phyloP scores from a whole-genome alignment of 75 land plant genomes.

The Cupressus sempervirens region DNA sequence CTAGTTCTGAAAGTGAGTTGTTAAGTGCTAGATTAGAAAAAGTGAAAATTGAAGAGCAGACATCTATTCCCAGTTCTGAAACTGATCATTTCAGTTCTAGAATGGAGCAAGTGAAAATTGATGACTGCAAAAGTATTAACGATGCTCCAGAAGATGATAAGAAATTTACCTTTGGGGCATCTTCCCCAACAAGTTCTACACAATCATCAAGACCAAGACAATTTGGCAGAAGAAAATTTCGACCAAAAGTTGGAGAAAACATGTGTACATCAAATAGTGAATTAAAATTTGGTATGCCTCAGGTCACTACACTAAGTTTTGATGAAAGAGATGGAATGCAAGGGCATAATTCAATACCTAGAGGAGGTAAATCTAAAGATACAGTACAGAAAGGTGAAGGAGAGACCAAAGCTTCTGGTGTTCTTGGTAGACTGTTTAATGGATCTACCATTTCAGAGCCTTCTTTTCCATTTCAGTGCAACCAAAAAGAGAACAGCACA shows the following conservation, averaged over 20 bases:
- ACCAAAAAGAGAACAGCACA: slow-evolving; percentile 4
- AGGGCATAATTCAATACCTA: background rate
- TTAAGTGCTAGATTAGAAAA: slow-evolving; percentile 24
- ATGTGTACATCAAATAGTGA: slow-evolving; percentile 6
- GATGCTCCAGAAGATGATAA: slow-evolving; percentile 19
- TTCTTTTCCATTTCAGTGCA: background rate
- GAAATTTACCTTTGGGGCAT: slow-evolving; percentile 59
- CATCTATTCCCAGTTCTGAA: slow-evolving; percentile 21
- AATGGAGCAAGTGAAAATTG: slow-evolving; percentile 22
- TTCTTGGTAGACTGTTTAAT: background rate
- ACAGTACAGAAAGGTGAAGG: background rate
- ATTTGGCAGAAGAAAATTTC: slow-evolving; percentile 34
- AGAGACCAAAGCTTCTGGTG: slow-evolving; percentile 4
- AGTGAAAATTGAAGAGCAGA: slow-evolving; percentile 3
- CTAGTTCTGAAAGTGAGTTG: slow-evolving; percentile 19
- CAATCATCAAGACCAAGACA: slow-evolving; percentile 25
- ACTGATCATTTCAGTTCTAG: slow-evolving; percentile 16
- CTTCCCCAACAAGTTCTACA: slow-evolving; percentile 25
- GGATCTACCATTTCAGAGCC: background rate
- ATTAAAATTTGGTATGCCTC: slow-evolving; percentile 11
- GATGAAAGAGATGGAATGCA: slow-evolving; percentile 16
- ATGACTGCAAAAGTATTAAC: slow-evolving; percentile 15
- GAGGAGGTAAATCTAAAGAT: background rate
- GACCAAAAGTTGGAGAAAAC: slow-evolving; percentile 28
- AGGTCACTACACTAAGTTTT: slow-evolving; percentile 14